A percentile compares a stretch with the other conserved stretches of the same genome.
phyloP scores from a whole-genome alignment of 2,329 filamentous ascomycete genomes.

The Aureobasidium sp. region DNA sequence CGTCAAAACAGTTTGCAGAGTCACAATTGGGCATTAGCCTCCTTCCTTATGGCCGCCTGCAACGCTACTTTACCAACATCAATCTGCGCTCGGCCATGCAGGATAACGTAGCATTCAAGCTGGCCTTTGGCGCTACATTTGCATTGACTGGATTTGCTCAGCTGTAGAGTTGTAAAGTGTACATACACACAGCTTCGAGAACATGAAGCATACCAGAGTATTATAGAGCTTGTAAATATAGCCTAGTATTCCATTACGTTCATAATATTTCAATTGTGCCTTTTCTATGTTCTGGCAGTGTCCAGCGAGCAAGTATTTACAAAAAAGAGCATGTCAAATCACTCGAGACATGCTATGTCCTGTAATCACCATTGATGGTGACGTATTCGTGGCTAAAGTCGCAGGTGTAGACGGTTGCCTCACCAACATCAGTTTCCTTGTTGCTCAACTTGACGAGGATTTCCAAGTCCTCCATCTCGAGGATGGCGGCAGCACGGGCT shows the following conservation, averaged over 20 bases:
- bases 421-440: conserved; percentile 17
- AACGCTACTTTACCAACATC: conserved; percentile 42
- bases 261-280: background rate
- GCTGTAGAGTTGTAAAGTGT: background rate
- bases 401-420: conserved; percentile 74
- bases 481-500: conserved; percentile 64
- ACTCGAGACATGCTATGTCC: conserved; percentile 32
- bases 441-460: conserved; percentile 68
- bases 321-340: background rate
- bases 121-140: conserved; percentile 66
- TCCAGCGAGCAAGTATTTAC: background rate
- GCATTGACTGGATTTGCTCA: conserved; percentile 56
- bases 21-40: conserved; percentile 42
- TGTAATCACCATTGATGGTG: conserved; percentile 60
- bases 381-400: conserved; percentile 81
- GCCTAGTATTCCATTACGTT: background rate
- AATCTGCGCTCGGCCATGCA: conserved; percentile 45
- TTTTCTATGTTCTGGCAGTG: background rate
- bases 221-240: background rate
- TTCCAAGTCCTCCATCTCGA: conserved; percentile 70
- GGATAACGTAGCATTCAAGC: conserved; percentile 55
- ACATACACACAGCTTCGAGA: background rate
- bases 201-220: background rate
- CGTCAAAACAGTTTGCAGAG: conserved; percentile 36
- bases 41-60: conserved; percentile 39